Evolutionary conservation across 2,329 filamentous ascomycete genomes (phyloP).

Genomic region (Onygena corvina): DNA sequence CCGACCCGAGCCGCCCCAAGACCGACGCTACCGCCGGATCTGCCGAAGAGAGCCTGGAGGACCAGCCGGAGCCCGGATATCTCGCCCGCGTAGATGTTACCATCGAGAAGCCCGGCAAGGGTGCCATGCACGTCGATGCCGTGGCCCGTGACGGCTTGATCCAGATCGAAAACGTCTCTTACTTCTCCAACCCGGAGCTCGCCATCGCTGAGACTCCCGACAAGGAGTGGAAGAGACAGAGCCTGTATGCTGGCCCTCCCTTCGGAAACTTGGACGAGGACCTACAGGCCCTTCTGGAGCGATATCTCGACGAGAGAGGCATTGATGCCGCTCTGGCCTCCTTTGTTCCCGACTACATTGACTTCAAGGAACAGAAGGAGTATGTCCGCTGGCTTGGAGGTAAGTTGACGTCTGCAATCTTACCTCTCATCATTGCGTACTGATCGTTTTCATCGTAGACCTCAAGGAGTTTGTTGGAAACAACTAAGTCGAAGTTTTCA

Average conservation of each 20-base stretch:
- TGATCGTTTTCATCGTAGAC: conserved; percentile 35
- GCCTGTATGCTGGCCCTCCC: conserved; percentile 77
- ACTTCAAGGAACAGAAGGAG: conserved; percentile 97
- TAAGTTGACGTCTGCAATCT: conserved; percentile 26
- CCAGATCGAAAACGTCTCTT: conserved; percentile 80
- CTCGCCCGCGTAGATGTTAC: conserved; percentile 76
- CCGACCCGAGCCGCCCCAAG: conserved; percentile 45
- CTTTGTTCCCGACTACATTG: conserved; percentile 92
- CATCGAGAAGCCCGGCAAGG: conserved; percentile 74
- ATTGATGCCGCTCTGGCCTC: conserved; percentile 75
- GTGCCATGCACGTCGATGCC: conserved; percentile 77
- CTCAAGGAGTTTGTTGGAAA: conserved; percentile 70
- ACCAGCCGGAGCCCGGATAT: conserved; percentile 47
- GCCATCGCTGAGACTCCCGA: conserved; percentile 67
- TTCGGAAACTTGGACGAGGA: conserved; percentile 95
- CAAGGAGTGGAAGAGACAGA: conserved; percentile 61
- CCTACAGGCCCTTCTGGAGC: conserved; percentile 80
- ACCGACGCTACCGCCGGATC: conserved; percentile 47
- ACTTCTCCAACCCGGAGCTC: conserved; percentile 65
- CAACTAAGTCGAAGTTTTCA: neutral
- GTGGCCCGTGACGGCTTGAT: conserved; percentile 75
- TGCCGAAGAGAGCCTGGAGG: conserved; percentile 44
- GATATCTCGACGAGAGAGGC: conserved; percentile 88
- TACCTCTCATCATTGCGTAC: conserved; percentile 5
- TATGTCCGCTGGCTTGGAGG: conserved; percentile 79